Percentiles rank a stretch among this genome's conserved stretches.
These are phyloP conservation scores for Jacaranda mimosifolia DNA, from an alignment of 257 asterid genomes.

Conservation along the genomic window DNA sequence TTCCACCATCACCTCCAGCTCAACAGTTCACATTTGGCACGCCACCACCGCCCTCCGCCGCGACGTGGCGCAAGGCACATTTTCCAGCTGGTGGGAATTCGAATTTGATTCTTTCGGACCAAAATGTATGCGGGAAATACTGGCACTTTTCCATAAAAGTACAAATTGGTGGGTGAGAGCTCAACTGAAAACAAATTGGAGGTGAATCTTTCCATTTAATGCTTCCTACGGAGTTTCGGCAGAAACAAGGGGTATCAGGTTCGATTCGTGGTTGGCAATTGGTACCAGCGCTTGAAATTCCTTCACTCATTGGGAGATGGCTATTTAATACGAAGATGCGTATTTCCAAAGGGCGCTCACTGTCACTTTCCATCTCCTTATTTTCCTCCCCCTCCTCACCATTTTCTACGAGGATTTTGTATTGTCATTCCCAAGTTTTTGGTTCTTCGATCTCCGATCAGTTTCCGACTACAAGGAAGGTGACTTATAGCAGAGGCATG, in stretches of 20 bases:
- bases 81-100: conserved; percentile 36
- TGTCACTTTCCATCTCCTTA: conserved; percentile 51
- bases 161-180: conserved; percentile 30
- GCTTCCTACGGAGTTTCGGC: conserved; percentile 28
- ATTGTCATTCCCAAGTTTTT: conserved; percentile 42
- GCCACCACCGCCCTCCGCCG: conserved; percentile 34
- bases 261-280: conserved; percentile 39
- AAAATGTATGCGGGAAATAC: conserved; percentile 12
- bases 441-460: conserved; percentile 46
- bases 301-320: conserved; percentile 41
- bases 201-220: conserved; percentile 38
- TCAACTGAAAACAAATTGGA: conserved; percentile 3
- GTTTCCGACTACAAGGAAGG: conserved; percentile 48
- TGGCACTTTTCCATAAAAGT: conserved; percentile 12
- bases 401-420: conserved; percentile 50
- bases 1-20: conserved; percentile 21
- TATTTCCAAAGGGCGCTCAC: conserved; percentile 61
- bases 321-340: conserved; percentile 76
- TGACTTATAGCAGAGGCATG: conserved; percentile 55
- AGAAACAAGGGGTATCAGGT: conserved; percentile 47
- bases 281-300: conserved; percentile 38
- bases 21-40: conserved; percentile 23
- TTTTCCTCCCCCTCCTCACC: conserved; percentile 38
- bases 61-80: conserved; percentile 45
- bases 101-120: conserved; percentile 42